Base-by-base conservation (phyloP, 768 basidiomycete species). In the Tylopilus sp. region DNA sequence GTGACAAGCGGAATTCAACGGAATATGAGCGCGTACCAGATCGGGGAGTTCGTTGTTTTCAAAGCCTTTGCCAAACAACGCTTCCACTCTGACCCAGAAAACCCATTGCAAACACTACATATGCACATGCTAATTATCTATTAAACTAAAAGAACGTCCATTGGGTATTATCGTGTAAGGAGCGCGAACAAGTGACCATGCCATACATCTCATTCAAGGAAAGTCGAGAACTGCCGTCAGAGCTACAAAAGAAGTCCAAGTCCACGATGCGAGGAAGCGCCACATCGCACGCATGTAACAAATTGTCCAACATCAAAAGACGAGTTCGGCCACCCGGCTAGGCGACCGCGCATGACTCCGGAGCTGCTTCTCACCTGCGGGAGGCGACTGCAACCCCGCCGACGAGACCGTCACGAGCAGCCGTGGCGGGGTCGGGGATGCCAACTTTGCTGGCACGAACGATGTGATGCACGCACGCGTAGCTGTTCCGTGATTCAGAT, bases 51-150 rank as follows among this genome's bases (percentile, higher is more conserved):
- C 41, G 57, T 63, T 63, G 4, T 52, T 48, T 50, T 48, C 48
- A 55, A 63, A 48, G 59, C 45, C 26, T 48, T 59, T 55, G 57
- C 57, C 55, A 63, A 55, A 56, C 59, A 56, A 50, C 46, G 14
- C 34, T 11, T 5, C 34, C 3, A 17, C 6, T n/a, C 6, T 36
- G 4, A 14, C 5, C 6, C 17, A 17, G n/a, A 9, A 36, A 36
- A n/a, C 9, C 4, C 9, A 10, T 36, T 17, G 17, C 4, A 36
- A 36, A 17, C 31, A 31, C 31, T 31, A n/a, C n/a, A n/a, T n/a
- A 31, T 36, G 34, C 4, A 36, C 34, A 36, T n/a, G 16, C 17
- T 4, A n/a, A 36, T 36, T 6, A 36, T 36, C 17, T 14, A 36
- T 36, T 36, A 36, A 7, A 33, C 14, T 14, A 36, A 36, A 36